These are phyloP conservation scores for Herpetospermum pedunculosum DNA, from an alignment of 306 rosid species.

Conservation along the genomic window DNA sequence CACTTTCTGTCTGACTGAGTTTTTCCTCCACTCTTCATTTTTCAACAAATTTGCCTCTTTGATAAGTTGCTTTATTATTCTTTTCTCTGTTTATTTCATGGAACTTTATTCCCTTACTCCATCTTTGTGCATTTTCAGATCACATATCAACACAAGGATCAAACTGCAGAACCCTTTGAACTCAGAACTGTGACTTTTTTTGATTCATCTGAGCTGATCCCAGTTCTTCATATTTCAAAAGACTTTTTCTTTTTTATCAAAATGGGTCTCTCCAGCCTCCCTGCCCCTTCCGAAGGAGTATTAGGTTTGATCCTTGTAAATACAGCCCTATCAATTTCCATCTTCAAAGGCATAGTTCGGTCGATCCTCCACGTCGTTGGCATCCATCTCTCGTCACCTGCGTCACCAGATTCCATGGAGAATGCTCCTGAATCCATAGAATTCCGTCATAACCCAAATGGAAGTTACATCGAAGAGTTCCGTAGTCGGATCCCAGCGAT, in stretches of 20 bases:
- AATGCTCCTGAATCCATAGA: slow-evolving; percentile 37
- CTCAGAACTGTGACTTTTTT: neutral
- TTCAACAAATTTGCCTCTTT: neutral
- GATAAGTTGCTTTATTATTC: neutral
- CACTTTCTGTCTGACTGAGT: neutral
- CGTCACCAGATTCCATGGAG: slow-evolving; percentile 34
- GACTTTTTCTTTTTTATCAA: slow-evolving; percentile 6
- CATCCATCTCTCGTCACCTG: slow-evolving; percentile 38
- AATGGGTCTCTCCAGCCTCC: slow-evolving; percentile 96
- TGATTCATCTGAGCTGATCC: neutral
- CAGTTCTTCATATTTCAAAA: neutral
- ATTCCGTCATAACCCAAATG: slow-evolving; percentile 24
- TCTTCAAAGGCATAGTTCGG: slow-evolving; percentile 69
- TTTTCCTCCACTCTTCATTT: neutral
- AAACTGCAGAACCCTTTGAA: neutral
- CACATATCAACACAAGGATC: neutral
- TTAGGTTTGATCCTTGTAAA: slow-evolving; percentile 59
- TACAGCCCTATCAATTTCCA: slow-evolving; percentile 67
- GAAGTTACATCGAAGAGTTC: slow-evolving; percentile 50
- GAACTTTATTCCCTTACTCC: neutral
- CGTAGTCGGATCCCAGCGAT: slow-evolving; percentile 49
- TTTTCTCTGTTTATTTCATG: neutral
- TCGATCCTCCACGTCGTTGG: slow-evolving; percentile 65
- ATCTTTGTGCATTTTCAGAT: slow-evolving; percentile 7
- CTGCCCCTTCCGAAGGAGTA: slow-evolving; percentile 94